phyloP scores from a whole-genome alignment of 2,329 filamentous ascomycete species.

The Aspergillus neoniger region DNA sequence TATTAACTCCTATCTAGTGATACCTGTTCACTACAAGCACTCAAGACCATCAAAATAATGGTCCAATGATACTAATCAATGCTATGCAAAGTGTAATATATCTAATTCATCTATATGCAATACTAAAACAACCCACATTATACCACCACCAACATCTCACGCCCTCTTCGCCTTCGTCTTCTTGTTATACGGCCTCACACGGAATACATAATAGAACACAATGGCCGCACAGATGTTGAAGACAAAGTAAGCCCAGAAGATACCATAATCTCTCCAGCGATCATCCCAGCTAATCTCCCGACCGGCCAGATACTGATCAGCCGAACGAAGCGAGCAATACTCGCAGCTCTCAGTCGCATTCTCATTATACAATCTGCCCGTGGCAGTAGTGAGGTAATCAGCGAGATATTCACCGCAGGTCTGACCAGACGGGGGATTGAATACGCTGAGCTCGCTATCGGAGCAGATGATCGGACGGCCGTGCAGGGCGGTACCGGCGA shows the following conservation, averaged over 20 bases:
- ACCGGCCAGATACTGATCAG: slow-evolving; percentile 40
- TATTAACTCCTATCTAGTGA: too few relatives aligned
- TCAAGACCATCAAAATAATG: fast-evolving
- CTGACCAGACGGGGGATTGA: slow-evolving; percentile 58
- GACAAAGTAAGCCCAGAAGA: slow-evolving; percentile 60
- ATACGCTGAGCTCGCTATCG: slow-evolving; percentile 65
- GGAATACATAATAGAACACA: slow-evolving; percentile 52
- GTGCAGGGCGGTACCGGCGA: slow-evolving; percentile 69
- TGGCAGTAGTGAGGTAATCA: slow-evolving; percentile 49
- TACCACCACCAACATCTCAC: background rate
- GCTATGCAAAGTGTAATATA: too few relatives aligned
- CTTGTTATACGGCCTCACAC: slow-evolving; percentile 22
- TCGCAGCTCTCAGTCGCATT: slow-evolving; percentile 54
- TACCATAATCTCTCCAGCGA: slow-evolving; percentile 68
- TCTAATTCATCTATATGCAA: background rate
- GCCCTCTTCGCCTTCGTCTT: background rate
- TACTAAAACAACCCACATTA: too few relatives aligned
- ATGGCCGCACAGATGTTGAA: slow-evolving; percentile 59
- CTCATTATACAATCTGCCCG: slow-evolving; percentile 56
- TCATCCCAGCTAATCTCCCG: slow-evolving; percentile 56
- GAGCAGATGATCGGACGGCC: slow-evolving; percentile 67
- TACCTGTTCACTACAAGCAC: too few relatives aligned
- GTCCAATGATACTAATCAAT: too few relatives aligned
- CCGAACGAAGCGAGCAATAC: slow-evolving; percentile 42
- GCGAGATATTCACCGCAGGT: slow-evolving; percentile 63